These are phyloP conservation scores for Hanseniaspora gamundiae DNA, from an alignment of 1,139 yeast genomes.

Conservation along the genomic window DNA sequence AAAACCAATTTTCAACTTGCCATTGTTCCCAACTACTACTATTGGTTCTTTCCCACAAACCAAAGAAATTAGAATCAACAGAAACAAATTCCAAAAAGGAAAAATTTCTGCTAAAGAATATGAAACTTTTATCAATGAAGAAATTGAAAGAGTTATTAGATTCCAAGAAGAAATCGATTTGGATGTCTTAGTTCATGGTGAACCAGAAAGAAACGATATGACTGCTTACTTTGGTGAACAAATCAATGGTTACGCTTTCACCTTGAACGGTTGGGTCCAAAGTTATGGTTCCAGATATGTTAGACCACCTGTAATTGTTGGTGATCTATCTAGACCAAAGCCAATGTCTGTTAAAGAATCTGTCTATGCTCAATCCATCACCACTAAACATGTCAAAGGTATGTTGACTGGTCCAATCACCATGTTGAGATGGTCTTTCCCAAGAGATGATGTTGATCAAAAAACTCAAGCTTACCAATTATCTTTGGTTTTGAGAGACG, in stretches of 20 bases:
- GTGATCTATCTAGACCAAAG: conserved; percentile 97
- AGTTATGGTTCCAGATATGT: conserved; percentile 99
- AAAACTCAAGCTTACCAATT: conserved; percentile 93
- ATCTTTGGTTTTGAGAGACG: conserved; percentile 96
- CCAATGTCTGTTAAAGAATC: conserved; percentile 99
- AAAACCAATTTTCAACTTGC: conserved; percentile 79
- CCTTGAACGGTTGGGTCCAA: conserved; percentile 99
- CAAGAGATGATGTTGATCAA: conserved; percentile 95
- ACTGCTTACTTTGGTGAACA: conserved; percentile 99
- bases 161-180: conserved; percentile 98
- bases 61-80: conserved; percentile 94
- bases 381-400: conserved; percentile 97
- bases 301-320: conserved; percentile 98
- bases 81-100: conserved; percentile 97
- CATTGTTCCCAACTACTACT: conserved; percentile 98
- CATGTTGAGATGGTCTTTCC: conserved; percentile 99
- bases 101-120: conserved; percentile 88
- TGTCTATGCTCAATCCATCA: conserved; percentile 94
- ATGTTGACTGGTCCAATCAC: conserved; percentile 99
- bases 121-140: conserved; percentile 92
- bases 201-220: conserved; percentile 99
- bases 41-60: conserved; percentile 99
- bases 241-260: conserved; percentile 94
- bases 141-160: conserved; percentile 88
- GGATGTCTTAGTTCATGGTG: conserved; percentile 98